Conservation (phyloP, 2,329 filamentous ascomycete genomes). For the Nigrospora oryzae region DNA sequence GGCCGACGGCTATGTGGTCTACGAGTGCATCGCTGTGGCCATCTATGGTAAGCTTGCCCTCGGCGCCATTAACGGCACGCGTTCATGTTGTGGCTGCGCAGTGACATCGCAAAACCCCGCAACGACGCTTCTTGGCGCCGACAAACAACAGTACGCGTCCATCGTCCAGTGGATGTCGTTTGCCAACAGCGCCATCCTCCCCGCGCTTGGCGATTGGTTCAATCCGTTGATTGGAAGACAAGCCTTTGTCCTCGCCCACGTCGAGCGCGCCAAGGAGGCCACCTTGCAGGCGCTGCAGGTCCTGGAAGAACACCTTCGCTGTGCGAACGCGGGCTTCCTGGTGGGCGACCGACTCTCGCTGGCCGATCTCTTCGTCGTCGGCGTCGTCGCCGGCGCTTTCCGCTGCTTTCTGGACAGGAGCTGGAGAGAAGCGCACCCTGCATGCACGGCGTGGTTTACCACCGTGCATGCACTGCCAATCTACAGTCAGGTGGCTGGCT, state of each 20-base stretch:
- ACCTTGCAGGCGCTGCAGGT: constrained; percentile 3
- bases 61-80: not conserved
- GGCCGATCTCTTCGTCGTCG: constrained; percentile 7
- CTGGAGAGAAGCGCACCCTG: no score
- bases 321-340: constrained; percentile 3
- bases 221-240: constrained; percentile 6
- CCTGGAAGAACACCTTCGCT: constrained; percentile 5
- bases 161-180: constrained; percentile 11
- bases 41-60: constrained; percentile 7
- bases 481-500: no score
- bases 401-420: no score
- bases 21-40: constrained; percentile 8
- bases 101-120: constrained; percentile 5
- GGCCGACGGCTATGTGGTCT: constrained; percentile 7
- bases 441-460: no score
- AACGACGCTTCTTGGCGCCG: constrained; percentile 5
- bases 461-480: no score
- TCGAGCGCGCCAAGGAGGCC: not conserved
- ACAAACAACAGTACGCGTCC: constrained; percentile 3
- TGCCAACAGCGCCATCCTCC: constrained; percentile 7
- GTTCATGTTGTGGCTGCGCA: not conserved
- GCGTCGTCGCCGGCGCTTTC: constrained; percentile 1
- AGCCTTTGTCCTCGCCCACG: not conserved
- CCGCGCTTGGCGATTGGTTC: constrained; percentile 5
- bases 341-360: constrained; percentile 5